Percentiles rank a stretch among this genome's conserved stretches.
Conservation (phyloP, 1,139 yeast species). For the Pichia cactophila region DNA sequence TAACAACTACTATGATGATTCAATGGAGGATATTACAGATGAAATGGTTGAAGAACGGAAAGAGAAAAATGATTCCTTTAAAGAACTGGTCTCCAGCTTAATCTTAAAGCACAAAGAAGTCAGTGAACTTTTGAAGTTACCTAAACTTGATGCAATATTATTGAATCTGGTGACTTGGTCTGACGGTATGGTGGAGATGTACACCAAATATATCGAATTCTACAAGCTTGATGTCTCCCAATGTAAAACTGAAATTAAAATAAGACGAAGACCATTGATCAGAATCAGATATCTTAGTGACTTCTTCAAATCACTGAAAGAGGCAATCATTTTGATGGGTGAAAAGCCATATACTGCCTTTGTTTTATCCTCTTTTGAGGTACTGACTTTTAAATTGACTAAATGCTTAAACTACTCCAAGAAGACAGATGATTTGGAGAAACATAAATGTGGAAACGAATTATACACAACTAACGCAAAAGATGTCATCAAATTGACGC, state of each 20-base stretch:
- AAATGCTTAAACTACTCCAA: conserved; percentile 16
- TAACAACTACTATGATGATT: conserved; percentile 24
- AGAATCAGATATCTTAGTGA: conserved; percentile 31
- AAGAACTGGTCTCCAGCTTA: conserved; percentile 13
- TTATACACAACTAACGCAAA: conserved; percentile 18
- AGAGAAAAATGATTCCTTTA: conserved; percentile 15
- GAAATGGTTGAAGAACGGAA: conserved; percentile 18
- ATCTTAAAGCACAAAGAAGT: conserved; percentile 17
- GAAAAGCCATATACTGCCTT: conserved; percentile 17
- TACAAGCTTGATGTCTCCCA: conserved; percentile 30
- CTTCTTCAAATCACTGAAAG: conserved; percentile 22
- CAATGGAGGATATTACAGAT: conserved; percentile 20
- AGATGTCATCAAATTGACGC: conserved; percentile 17
- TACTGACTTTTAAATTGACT: conserved; percentile 16
- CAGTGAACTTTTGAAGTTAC: conserved; percentile 5
- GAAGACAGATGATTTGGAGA: conserved; percentile 18
- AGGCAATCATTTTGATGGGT: conserved; percentile 23
- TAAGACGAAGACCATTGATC: conserved; percentile 35
- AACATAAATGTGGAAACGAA: conserved; percentile 10
- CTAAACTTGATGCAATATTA: conserved; percentile 11
- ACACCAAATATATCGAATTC: conserved; percentile 26
- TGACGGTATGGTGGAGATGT: conserved; percentile 12
- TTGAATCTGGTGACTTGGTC: conserved; percentile 22
- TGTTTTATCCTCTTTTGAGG: conserved; percentile 21
- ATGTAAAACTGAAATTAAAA: conserved; percentile 28